phyloP scores from a whole-genome alignment of 129 eudicot genomes.

The Apium graveolens region DNA sequence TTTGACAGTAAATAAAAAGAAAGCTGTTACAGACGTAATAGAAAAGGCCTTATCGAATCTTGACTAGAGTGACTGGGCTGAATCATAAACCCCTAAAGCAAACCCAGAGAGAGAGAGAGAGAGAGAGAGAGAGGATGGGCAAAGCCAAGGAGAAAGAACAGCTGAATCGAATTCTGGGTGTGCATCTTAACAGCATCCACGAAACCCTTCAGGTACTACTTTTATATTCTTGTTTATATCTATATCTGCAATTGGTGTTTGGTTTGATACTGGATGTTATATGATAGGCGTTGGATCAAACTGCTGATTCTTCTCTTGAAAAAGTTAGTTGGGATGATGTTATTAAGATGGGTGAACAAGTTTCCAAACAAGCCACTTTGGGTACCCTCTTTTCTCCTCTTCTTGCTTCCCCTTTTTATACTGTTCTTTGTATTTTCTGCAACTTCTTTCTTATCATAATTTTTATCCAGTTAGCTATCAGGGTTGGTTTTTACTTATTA shows the following conservation, averaged over 20 bases:
- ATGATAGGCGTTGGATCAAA: slow-evolving; percentile 54
- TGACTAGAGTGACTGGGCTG: no score
- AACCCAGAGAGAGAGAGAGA: not conserved
- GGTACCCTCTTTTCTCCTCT: slow-evolving; percentile 22
- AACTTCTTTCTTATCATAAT: not conserved
- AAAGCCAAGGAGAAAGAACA: slow-evolving; percentile 38
- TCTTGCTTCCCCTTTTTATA: not conserved
- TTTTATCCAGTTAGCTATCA: no score
- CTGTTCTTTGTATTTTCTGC: not conserved
- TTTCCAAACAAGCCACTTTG: slow-evolving; percentile 79
- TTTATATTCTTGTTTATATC: not conserved
- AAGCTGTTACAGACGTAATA: no score
- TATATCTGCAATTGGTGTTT: not conserved
- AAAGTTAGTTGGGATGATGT: slow-evolving; percentile 79
- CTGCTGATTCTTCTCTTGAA: slow-evolving; percentile 54
- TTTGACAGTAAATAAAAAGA: no score
- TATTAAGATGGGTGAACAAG: slow-evolving; percentile 64
- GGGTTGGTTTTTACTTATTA: not conserved
- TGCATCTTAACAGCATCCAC: slow-evolving; percentile 60
- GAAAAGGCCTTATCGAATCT: no score
- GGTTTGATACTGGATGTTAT: not conserved
- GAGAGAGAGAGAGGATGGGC: slow-evolving; percentile 31
- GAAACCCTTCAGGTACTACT: slow-evolving; percentile 60
- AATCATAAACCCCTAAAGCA: not conserved
- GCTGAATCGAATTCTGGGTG: slow-evolving; percentile 30